These are phyloP conservation scores for Teratosphaeria epicoccoides DNA, from an alignment of 2,329 filamentous ascomycete genomes.

Conservation along the genomic window DNA sequence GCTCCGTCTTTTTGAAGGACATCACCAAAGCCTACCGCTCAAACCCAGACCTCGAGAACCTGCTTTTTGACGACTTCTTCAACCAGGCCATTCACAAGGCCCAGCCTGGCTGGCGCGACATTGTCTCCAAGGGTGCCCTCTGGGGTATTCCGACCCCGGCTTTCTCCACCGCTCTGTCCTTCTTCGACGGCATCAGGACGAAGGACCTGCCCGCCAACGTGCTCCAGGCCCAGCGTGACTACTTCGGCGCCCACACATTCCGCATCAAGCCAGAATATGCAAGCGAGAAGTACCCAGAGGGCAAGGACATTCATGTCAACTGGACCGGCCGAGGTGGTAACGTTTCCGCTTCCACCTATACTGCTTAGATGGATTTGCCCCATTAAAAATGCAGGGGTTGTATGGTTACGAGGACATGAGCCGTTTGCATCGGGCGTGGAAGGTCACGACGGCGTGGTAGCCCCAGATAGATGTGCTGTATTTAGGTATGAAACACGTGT, in stretches of 20 bases:
- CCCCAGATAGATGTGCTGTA: slow-evolving; percentile 3
- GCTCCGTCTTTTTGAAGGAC: slow-evolving; percentile 99
- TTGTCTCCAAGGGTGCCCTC: slow-evolving; percentile 81
- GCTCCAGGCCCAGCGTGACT: slow-evolving; percentile 97
- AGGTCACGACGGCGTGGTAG: not conserved
- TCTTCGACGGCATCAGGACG: slow-evolving; percentile 98
- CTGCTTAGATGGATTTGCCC: slow-evolving; percentile 53
- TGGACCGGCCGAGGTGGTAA: slow-evolving; percentile 98
- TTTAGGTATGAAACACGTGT: slow-evolving; percentile 1
- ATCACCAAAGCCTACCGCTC: slow-evolving; percentile 95
- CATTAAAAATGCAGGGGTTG: not conserved
- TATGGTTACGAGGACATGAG: not conserved
- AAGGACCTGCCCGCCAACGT: slow-evolving; percentile 96
- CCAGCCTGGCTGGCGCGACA: slow-evolving; percentile 78
- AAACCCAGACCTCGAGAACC: slow-evolving; percentile 90
- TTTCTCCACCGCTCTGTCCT: slow-evolving; percentile 93
- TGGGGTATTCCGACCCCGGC: slow-evolving; percentile 93
- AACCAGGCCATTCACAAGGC: slow-evolving; percentile 97
- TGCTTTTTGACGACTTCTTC: slow-evolving; percentile 99
- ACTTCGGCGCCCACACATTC: slow-evolving; percentile 68
- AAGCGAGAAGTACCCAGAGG: slow-evolving; percentile 59
- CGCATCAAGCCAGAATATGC: slow-evolving; percentile 43
- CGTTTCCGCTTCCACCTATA: slow-evolving; percentile 94
- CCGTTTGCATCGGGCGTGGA: not conserved
- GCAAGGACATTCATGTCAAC: slow-evolving; percentile 95